Base-by-base conservation (phyloP, 768 basidiomycete species). In the Lepiota subincarnata region DNA sequence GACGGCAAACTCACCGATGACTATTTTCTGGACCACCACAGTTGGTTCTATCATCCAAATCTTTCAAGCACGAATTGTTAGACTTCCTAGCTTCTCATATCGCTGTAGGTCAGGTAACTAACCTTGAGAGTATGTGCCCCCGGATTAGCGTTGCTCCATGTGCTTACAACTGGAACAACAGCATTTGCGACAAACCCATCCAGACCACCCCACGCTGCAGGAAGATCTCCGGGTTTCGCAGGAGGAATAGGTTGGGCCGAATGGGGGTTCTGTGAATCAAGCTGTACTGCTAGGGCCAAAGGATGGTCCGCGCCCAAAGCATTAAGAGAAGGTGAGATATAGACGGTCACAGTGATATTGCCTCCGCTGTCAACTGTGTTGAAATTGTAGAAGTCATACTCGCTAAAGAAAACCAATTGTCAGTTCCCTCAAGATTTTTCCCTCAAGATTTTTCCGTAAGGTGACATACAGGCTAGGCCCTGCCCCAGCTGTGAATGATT, bases 351-450 rank as follows among this genome's bases (percentile, higher is more conserved):
- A 8, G 73, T 77, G 19, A 80, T 60, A 54, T 79, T 83, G 13
- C 74, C 74, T 40, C 59, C 62, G 24, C 64, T 61, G 41, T 61
- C 53, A 16, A 74, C 61, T 20, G 75, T 76, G 67, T 81, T 76
- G 73, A 85, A 84, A 53, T 69, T 79, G 67, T 70, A 80, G 64
- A 87, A 84, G 64, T 84, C 82, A 64, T 87, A 88, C 64, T 83
- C 79, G 48, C 81, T 82, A 57, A 34, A 40, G 37, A 45, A 12
- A 16, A 35, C 14, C 11, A 14, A 51, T 34, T 50, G 36, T 10
- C 47, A 36, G n/a, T 8, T n/a, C n/a, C n/a, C n/a, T n/a, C n/a
- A n/a, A n/a, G n/a, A n/a, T n/a, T 34, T 2, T 19, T 13, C 22
- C 11, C 13, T 36, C 12, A 22, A 22, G 13, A 34, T 16, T 5